Evolutionary conservation across 2,329 filamentous ascomycete species (phyloP).

Genomic region (Helotiales sp.): DNA sequence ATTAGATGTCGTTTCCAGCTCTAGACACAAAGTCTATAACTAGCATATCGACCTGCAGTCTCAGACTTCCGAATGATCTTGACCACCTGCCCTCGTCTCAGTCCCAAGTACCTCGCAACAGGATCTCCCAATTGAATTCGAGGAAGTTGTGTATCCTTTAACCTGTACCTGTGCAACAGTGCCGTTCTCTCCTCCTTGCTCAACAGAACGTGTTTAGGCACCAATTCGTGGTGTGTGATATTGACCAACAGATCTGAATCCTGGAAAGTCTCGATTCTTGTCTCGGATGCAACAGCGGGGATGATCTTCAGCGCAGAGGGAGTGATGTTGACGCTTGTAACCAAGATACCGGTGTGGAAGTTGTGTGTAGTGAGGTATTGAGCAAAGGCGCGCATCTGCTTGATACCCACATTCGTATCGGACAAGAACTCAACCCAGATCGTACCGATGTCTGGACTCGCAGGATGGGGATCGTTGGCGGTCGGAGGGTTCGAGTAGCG

Average conservation of each 20-base stretch:
- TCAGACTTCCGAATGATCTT: conserved; percentile 97
- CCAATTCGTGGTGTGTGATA: conserved; percentile 96
- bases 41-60: conserved; percentile 94
- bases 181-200: conserved; percentile 87
- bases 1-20: neutral
- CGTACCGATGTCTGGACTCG: conserved; percentile 72
- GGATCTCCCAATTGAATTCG: conserved; percentile 90
- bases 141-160: conserved; percentile 97
- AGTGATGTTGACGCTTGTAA: conserved; percentile 80
- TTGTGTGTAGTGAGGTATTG: conserved; percentile 76
- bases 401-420: conserved; percentile 80
- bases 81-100: conserved; percentile 90
- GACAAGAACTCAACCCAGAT: conserved; percentile 92
- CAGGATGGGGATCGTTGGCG: conserved; percentile 66
- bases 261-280: conserved; percentile 89
- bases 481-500: conserved; percentile 78
- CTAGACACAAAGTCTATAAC: conserved; percentile 75
- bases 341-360: conserved; percentile 88
- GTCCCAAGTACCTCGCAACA: conserved; percentile 85
- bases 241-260: conserved; percentile 97
- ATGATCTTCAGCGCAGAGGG: conserved; percentile 86
- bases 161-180: conserved; percentile 82
- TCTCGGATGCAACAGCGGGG: conserved; percentile 70
- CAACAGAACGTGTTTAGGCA: conserved; percentile 88
- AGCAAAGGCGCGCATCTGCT: conserved; percentile 88